A percentile compares a stretch with the other conserved stretches of the same genome.
These are phyloP conservation scores for Aspergillus neoniger DNA, from an alignment of 2,329 filamentous ascomycete species.

Conservation along the genomic window DNA sequence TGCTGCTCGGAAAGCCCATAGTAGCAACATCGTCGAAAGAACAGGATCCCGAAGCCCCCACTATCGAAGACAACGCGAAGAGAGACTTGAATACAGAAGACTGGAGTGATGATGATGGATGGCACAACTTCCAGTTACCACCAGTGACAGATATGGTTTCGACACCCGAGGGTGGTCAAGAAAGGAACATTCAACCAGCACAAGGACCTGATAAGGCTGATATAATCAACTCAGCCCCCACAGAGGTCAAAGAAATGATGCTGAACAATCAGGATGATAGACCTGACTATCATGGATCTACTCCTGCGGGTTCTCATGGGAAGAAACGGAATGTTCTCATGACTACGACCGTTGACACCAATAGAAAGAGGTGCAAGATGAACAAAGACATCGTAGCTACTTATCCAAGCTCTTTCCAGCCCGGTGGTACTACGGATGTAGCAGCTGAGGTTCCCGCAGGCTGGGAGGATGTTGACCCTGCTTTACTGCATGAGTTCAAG, in stretches of 20 bases:
- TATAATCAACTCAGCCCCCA: too few relatives aligned
- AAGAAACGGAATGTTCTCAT: neutral
- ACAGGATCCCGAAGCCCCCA: neutral
- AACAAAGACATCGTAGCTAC: neutral
- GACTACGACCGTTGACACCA: neutral
- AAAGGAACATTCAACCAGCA: neutral
- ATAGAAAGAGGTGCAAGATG: neutral
- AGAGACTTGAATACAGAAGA: neutral
- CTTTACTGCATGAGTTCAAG: constrained; percentile 44
- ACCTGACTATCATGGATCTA: neutral
- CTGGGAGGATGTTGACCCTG: constrained; percentile 43
- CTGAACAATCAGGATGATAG: neutral
- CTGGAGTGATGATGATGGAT: constrained; percentile 5
- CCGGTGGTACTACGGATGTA: neutral
- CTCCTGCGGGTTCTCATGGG: neutral
- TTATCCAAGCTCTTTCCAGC: neutral
- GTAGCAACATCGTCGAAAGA: neutral
- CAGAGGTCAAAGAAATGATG: too few relatives aligned
- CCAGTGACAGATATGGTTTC: neutral
- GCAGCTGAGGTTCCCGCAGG: constrained; percentile 3
- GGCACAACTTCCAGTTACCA: neutral
- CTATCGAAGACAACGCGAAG: neutral
- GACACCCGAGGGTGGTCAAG: neutral
- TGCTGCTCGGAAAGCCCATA: constrained; percentile 25
- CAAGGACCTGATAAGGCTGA: too few relatives aligned